These are phyloP conservation scores for Sicyos baderoa DNA, from an alignment of 306 rosid species.

Conservation along the genomic window DNA sequence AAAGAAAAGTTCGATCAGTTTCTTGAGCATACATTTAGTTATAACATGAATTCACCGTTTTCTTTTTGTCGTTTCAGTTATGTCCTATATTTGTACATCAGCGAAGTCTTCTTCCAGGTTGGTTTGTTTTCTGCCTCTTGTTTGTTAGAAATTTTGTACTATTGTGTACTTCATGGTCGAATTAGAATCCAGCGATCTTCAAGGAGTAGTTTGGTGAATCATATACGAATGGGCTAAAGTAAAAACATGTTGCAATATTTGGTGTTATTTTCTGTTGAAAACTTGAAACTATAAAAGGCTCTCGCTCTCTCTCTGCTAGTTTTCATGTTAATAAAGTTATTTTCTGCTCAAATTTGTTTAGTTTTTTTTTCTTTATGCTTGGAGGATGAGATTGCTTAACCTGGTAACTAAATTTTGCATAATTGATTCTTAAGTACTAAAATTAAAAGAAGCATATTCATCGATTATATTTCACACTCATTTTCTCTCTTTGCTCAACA, in stretches of 20 bases:
- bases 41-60: background rate
- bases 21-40: background rate
- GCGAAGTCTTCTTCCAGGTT: slow-evolving; percentile 81
- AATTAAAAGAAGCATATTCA: too few relatives aligned
- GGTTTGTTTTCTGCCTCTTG: slow-evolving; percentile 38
- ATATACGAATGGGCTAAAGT: background rate
- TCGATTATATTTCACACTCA: too few relatives aligned
- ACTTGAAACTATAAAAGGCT: background rate
- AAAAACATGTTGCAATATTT: too few relatives aligned
- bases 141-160: slow-evolving; percentile 5
- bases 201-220: background rate
- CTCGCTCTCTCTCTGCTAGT: background rate
- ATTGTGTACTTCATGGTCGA: background rate
- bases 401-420: background rate
- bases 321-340: background rate
- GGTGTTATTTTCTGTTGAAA: too few relatives aligned
- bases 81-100: slow-evolving; percentile 55
- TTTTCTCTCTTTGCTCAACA: too few relatives aligned
- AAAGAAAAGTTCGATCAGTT: background rate
- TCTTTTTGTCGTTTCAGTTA: slow-evolving; percentile 40
- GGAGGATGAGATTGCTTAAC: too few relatives aligned
- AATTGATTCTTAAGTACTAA: background rate
- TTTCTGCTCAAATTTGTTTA: background rate
- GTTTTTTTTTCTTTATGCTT: background rate
- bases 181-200: background rate